phyloP scores from a whole-genome alignment of 169 alveolate genomes.

The Cyclospora cayetanensis region DNA sequence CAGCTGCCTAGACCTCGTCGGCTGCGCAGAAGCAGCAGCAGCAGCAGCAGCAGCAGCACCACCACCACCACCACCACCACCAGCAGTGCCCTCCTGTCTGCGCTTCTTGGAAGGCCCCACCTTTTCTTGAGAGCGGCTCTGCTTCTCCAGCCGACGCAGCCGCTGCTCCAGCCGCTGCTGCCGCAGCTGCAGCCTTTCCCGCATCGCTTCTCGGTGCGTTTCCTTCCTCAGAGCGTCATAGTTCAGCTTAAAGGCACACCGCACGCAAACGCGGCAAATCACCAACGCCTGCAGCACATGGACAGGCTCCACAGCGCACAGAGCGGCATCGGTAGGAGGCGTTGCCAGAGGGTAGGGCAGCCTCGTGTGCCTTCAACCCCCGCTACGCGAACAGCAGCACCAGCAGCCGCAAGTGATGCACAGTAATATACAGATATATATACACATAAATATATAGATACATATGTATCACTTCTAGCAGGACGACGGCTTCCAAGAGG shows the following conservation, averaged over 20 bases:
- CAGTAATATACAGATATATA: too few relatives aligned
- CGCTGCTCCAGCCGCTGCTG: constrained; percentile 37
- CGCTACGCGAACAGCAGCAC: background rate
- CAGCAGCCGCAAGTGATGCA: constrained; percentile 31
- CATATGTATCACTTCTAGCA: too few relatives aligned
- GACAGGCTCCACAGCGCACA: too few relatives aligned
- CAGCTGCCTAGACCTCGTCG: background rate
- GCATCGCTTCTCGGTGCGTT: background rate
- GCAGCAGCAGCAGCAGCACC: background rate
- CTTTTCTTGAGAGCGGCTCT: too few relatives aligned
- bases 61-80: too few relatives aligned
- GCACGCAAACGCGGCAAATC: constrained; percentile 28
- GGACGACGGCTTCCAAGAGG: too few relatives aligned
- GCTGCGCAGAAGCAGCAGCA: background rate
- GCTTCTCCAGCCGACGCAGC: background rate
- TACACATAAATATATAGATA: too few relatives aligned
- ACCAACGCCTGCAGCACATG: constrained; percentile 44
- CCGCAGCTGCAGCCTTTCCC: constrained; percentile 16
- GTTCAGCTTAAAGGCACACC: constrained; percentile 28
- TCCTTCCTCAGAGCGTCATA: constrained; percentile 24
- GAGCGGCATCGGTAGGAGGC: too few relatives aligned
- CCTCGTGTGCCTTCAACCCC: background rate
- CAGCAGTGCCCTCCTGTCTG: too few relatives aligned
- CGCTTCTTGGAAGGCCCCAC: too few relatives aligned
- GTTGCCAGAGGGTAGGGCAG: too few relatives aligned